Percentiles rank a stretch among this genome's conserved stretches.
phyloP scores from a whole-genome alignment of 768 basidiomycete genomes.

The Collybiopsis luxurians region DNA sequence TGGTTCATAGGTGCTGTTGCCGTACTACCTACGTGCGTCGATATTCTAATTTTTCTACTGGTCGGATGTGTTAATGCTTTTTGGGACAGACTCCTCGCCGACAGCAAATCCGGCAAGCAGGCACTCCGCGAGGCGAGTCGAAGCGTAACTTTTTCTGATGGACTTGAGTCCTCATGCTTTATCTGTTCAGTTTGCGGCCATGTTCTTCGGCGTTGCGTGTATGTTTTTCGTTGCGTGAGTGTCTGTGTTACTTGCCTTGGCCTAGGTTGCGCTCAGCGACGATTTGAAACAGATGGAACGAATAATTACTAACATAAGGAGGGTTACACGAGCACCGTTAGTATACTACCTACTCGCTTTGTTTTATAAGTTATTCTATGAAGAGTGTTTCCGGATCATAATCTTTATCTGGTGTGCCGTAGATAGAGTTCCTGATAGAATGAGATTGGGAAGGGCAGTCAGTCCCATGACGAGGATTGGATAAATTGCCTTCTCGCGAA shows the following conservation, averaged over 20 bases:
- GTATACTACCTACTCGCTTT: too few relatives aligned
- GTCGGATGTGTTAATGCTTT: constrained; percentile 9
- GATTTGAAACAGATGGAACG: constrained; percentile 62
- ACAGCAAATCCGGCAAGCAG: constrained; percentile 85
- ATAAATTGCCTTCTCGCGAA: too few relatives aligned
- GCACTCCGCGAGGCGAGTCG: constrained; percentile 82
- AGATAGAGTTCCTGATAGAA: too few relatives aligned
- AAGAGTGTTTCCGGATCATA: too few relatives aligned
- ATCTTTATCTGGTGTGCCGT: too few relatives aligned
- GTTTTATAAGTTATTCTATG: too few relatives aligned
- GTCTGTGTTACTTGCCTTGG: neutral
- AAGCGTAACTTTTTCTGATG: neutral
- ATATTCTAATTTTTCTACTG: neutral
- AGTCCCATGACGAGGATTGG: too few relatives aligned
- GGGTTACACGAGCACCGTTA: too few relatives aligned
- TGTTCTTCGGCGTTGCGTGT: constrained; percentile 87
- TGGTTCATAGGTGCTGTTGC: constrained; percentile 91
- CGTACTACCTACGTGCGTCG: constrained; percentile 78
- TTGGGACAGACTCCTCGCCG: constrained; percentile 65
- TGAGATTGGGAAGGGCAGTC: too few relatives aligned
- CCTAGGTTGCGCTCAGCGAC: neutral
- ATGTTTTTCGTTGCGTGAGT: constrained; percentile 93
- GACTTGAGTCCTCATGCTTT: constrained; percentile 14
- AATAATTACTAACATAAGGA: too few relatives aligned
- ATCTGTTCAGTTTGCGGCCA: constrained; percentile 74